phyloP scores from a whole-genome alignment of 768 basidiomycete species.

The Neoboletus magnificus region DNA sequence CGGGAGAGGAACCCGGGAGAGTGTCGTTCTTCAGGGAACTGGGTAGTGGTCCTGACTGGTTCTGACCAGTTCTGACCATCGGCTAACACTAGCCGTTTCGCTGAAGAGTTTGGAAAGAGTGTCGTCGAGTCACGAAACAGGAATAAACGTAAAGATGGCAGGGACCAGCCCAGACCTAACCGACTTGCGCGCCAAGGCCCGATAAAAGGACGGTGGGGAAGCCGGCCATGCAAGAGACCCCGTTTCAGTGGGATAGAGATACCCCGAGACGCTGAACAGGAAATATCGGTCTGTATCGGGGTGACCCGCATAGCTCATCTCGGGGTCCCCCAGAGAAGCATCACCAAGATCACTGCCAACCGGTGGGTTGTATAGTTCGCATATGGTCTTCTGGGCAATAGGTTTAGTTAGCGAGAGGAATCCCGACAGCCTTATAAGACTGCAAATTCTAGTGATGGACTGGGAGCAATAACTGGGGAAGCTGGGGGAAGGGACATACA shows the following conservation, averaged over 20 bases:
- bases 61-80: too few relatives aligned
- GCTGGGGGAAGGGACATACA: not conserved
- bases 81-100: too few relatives aligned
- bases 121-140: not conserved
- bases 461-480: not conserved
- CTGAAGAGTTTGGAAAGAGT: not conserved
- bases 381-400: not conserved
- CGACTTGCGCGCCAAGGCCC: not conserved
- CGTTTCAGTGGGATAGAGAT: not conserved
- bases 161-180: slow-evolving; percentile 18
- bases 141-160: not conserved
- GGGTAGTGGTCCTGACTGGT: too few relatives aligned
- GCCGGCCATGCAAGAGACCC: not conserved
- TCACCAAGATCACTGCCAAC: slow-evolving; percentile 13
- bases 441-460: not conserved
- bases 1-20: not conserved
- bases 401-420: not conserved
- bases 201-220: not conserved
- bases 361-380: not conserved
- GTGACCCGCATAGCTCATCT: not conserved
- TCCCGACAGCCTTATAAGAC: not conserved
- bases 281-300: not conserved
- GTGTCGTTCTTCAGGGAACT: too few relatives aligned
- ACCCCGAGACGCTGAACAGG: not conserved
- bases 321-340: not conserved